Percentiles rank a stretch among this genome's conserved stretches.
Conservation (phyloP, 2,329 filamentous ascomycete genomes). For the Botryosphaeria dothidea region DNA sequence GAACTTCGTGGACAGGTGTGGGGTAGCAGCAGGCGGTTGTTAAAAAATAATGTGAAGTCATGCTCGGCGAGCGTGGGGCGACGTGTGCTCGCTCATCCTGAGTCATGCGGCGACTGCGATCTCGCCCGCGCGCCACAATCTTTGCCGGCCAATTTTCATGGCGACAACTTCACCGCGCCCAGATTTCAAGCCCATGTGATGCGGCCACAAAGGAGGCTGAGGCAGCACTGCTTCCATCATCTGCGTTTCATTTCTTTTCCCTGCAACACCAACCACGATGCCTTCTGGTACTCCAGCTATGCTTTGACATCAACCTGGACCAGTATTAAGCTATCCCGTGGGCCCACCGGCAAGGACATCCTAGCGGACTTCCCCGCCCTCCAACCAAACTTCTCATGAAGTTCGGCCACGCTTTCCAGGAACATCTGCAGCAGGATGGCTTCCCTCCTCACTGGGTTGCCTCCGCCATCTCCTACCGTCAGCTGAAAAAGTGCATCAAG, state of each 20-base stretch:
- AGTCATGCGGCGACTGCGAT: neutral
- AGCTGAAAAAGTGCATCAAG: constrained; percentile 88
- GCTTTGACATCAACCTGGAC: neutral
- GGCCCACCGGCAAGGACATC: neutral
- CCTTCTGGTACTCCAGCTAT: neutral
- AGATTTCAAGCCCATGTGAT: neutral
- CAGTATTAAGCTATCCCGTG: neutral
- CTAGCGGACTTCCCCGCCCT: neutral
- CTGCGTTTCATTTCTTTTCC: neutral
- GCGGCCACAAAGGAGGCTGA: neutral
- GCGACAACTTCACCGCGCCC: neutral
- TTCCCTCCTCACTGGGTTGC: constrained; percentile 73
- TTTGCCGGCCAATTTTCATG: neutral
- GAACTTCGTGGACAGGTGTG: neutral
- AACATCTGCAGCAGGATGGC: constrained; percentile 67
- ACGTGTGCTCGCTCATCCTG: neutral
- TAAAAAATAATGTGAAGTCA: neutral
- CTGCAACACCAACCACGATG: neutral
- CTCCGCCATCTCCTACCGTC: constrained; percentile 77
- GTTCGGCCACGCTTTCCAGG: constrained; percentile 78
- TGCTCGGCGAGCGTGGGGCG: neutral
- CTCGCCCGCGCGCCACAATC: constrained; percentile 2
- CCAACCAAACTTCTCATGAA: constrained; percentile 65
- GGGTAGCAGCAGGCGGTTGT: neutral
- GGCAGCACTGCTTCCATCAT: neutral